Percentiles rank a stretch among this genome's conserved stretches.
These are phyloP conservation scores for Casaregolazyma suthepensis DNA, from an alignment of 1,139 yeast genomes.

Conservation along the genomic window DNA sequence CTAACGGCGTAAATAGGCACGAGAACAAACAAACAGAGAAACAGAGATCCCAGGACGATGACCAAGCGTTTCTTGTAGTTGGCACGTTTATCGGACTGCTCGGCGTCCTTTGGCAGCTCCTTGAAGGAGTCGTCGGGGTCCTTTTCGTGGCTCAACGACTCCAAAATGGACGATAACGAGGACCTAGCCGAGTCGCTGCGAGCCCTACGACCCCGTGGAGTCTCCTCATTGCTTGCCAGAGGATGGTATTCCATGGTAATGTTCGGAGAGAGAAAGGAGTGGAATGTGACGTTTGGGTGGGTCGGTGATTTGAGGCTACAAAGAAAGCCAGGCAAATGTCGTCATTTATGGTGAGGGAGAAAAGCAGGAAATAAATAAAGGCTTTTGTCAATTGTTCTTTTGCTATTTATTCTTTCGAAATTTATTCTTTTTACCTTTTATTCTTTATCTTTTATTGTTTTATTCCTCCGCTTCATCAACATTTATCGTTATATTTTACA, in stretches of 20 bases:
- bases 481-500: not conserved
- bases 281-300: not conserved
- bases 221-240: not conserved
- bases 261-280: not conserved
- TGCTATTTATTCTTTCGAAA: no score
- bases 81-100: not conserved
- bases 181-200: conserved; percentile 15
- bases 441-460: no score
- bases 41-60: not conserved
- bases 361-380: no score
- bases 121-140: not conserved
- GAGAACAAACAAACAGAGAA: conserved; percentile 4
- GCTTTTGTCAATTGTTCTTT: no score
- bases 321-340: no score
- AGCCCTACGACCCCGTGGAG: not conserved
- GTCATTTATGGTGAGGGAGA: no score
- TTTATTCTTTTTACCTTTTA: no score
- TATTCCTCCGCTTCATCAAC: no score
- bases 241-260: not conserved
- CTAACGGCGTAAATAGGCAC: conserved; percentile 4
- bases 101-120: not conserved
- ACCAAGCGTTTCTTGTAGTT: not conserved
- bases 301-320: not conserved
- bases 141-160: conserved; percentile 6
- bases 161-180: conserved; percentile 18